phyloP scores from a whole-genome alignment of 768 basidiomycete species.

The Tubosaeta brunneosetosa region DNA sequence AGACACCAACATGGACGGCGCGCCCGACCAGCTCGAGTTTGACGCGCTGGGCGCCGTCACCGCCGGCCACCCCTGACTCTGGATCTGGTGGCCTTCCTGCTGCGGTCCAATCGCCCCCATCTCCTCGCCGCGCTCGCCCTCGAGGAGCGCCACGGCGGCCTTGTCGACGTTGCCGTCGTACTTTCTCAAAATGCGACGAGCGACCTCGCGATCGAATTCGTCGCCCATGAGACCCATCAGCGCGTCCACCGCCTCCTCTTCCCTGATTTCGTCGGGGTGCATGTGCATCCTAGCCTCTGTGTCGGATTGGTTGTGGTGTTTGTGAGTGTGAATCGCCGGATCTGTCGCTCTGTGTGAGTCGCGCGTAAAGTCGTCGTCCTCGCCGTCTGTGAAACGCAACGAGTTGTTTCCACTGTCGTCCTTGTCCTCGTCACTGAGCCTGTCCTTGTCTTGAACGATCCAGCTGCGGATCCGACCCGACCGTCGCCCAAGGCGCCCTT shows the following conservation, averaged over 20 bases:
- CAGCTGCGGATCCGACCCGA: conserved; percentile 15
- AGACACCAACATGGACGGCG: not conserved
- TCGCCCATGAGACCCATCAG: conserved; percentile 38
- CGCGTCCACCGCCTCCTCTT: conserved; percentile 31
- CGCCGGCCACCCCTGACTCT: conserved; percentile 8
- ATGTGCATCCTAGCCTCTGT: conserved; percentile 13
- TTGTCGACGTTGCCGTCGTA: conserved; percentile 55
- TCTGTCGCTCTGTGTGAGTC: not conserved
- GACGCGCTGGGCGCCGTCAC: not conserved
- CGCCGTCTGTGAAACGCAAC: conserved; percentile 12
- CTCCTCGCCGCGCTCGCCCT: conserved; percentile 45
- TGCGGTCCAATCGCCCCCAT: not conserved
- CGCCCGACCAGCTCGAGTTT: conserved; percentile 1
- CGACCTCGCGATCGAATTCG: conserved; percentile 41
- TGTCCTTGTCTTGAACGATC: conserved; percentile 8
- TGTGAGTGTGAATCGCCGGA: not conserved
- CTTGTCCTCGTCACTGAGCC: not conserved
- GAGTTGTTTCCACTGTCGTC: conserved; percentile 9
- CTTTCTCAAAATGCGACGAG: conserved; percentile 54
- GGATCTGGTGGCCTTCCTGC: conserved; percentile 3
- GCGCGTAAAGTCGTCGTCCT: conserved; percentile 8
- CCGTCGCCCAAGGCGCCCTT: conserved; percentile 5
- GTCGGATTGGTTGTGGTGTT: too few species aligned
- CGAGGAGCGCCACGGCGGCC: conserved; percentile 50
- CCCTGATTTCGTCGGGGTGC: conserved; percentile 20